Conservation (phyloP, 148 eudicot species). For the Silene uniflora region DNA sequence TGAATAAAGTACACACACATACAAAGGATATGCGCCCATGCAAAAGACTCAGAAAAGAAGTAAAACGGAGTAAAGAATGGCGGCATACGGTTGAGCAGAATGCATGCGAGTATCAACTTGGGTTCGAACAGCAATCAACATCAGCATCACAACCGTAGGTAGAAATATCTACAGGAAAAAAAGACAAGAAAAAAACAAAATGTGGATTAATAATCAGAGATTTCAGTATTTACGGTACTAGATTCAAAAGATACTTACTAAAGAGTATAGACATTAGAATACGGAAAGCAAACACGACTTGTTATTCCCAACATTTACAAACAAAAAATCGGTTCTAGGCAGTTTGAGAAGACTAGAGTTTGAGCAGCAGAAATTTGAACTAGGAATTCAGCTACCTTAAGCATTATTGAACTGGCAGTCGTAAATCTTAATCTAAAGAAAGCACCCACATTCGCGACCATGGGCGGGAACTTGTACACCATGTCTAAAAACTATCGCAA, state of each 20-base stretch:
- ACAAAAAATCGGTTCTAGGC: not conserved
- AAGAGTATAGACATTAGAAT: no score
- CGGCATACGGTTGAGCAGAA: constrained; percentile 79
- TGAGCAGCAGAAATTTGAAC: not conserved
- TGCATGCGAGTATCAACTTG: constrained; percentile 80
- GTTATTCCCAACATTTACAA: not conserved
- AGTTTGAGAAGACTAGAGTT: not conserved
- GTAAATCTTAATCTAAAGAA: not conserved
- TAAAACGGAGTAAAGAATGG: constrained; percentile 13
- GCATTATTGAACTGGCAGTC: not conserved
- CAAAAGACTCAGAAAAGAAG: not conserved
- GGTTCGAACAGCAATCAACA: constrained; percentile 87
- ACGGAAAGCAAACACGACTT: no score
- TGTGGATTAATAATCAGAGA: not conserved
- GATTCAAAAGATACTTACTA: not conserved
- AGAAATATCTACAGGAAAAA: constrained; percentile 64
- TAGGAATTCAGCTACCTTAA: not conserved
- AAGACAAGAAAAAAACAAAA: constrained; percentile 1
- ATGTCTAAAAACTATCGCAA: no score
- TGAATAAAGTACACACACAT: not conserved
- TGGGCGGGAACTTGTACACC: not conserved
- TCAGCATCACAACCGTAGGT: constrained; percentile 86
- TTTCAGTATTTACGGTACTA: not conserved
- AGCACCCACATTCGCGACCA: not conserved
- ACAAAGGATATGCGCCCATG: not conserved